A percentile compares a stretch with the other conserved stretches of the same genome.
Evolutionary conservation across 352 stramenopile genomes (phyloP).

Genomic region (Globisporangium cystogenes): DNA sequence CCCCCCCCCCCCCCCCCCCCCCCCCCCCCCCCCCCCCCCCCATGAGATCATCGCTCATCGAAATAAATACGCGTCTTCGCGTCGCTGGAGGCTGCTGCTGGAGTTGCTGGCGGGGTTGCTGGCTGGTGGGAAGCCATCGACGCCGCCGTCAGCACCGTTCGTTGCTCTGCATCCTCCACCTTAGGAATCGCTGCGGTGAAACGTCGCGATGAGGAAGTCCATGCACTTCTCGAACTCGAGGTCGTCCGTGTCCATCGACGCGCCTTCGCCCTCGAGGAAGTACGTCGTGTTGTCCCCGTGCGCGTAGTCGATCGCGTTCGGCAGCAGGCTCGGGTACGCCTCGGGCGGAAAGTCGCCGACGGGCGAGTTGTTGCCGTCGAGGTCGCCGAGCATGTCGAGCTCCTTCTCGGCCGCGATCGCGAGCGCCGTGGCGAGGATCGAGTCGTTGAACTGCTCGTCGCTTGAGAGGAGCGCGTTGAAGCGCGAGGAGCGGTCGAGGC

Average conservation of each 20-base stretch:
- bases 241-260: conserved; percentile 43
- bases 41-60: neutral
- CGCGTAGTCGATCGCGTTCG: conserved; percentile 41
- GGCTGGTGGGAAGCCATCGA: too few relatives aligned
- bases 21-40: too few relatives aligned
- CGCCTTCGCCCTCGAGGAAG: conserved; percentile 31
- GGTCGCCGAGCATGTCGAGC: conserved; percentile 54
- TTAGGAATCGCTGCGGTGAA: conserved; percentile 36
- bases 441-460: conserved; percentile 80
- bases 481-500: conserved; percentile 59
- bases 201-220: conserved; percentile 74
- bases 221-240: conserved; percentile 79
- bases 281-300: conserved; percentile 36
- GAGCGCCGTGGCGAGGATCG: conserved; percentile 68
- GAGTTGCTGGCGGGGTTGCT: neutral
- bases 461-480: conserved; percentile 66
- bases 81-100: neutral
- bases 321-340: conserved; percentile 49
- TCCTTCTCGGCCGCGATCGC: conserved; percentile 67
- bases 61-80: conserved; percentile 3
- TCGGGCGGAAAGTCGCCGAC: conserved; percentile 23
- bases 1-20: too few relatives aligned
- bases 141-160: neutral
- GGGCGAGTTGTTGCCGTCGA: conserved; percentile 24
- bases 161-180: neutral